phyloP scores from a whole-genome alignment of 805 yeast genomes.

The Wickerhamiella kurtzmanii region DNA sequence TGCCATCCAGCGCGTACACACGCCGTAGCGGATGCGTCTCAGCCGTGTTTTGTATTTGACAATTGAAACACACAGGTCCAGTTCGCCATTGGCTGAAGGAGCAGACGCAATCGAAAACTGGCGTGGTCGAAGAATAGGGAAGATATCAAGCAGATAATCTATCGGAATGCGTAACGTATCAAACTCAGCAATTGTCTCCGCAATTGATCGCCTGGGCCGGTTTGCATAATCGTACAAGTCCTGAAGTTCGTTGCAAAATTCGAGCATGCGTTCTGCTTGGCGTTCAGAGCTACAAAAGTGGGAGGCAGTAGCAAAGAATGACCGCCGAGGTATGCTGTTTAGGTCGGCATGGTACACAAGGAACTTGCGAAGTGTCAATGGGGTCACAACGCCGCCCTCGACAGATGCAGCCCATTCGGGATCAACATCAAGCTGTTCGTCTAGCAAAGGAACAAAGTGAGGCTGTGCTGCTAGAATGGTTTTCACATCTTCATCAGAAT shows the following conservation, averaged over 20 bases:
- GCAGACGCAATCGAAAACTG: constrained; percentile 70
- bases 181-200: constrained; percentile 77
- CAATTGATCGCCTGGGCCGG: constrained; percentile 74
- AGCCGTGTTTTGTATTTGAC: constrained; percentile 79
- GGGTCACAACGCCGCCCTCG: constrained; percentile 23
- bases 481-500: constrained; percentile 51
- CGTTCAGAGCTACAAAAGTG: constrained; percentile 60
- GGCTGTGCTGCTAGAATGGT: constrained; percentile 46
- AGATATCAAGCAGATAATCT: constrained; percentile 57
- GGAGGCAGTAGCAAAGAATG: constrained; percentile 62
- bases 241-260: constrained; percentile 63
- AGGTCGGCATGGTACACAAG: constrained; percentile 73
- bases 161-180: constrained; percentile 62
- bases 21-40: constrained; percentile 60
- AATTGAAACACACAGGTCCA: constrained; percentile 68
- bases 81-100: constrained; percentile 9
- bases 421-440: not conserved
- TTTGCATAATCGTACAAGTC: constrained; percentile 85
- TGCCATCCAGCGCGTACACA: constrained; percentile 68
- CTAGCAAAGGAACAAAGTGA: not conserved
- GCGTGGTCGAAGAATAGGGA: constrained; percentile 72
- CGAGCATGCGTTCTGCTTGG: constrained; percentile 62
- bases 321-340: constrained; percentile 66
- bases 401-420: constrained; percentile 22
- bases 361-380: constrained; percentile 55